A percentile compares a stretch with the other conserved stretches of the same genome.
Conservation (phyloP, 2,329 filamentous ascomycete species). For the Dryadomyces quercus-mongolicae region DNA sequence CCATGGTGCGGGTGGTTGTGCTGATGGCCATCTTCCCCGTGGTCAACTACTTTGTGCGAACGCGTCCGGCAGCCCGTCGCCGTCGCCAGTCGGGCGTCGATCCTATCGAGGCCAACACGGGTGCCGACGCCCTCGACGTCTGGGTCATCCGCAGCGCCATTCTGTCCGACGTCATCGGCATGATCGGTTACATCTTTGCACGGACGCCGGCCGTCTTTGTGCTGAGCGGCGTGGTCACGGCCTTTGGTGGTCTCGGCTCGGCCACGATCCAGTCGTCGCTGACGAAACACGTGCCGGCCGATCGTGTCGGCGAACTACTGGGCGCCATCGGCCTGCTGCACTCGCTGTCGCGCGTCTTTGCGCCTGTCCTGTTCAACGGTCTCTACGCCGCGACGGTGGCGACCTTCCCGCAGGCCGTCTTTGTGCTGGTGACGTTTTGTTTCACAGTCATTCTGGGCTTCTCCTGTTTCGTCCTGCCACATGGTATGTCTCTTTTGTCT, state of each 20-base stretch:
- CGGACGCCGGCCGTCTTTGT: constrained; percentile 54
- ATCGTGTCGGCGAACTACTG: constrained; percentile 74
- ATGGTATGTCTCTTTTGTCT: constrained; percentile 44
- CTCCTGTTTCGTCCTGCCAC: constrained; percentile 59
- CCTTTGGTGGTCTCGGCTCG: constrained; percentile 72
- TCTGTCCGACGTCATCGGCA: constrained; percentile 64
- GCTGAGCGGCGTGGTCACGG: constrained; percentile 57
- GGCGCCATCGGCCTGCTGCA: constrained; percentile 81
- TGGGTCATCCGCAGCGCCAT: constrained; percentile 64
- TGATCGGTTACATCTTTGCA: constrained; percentile 60
- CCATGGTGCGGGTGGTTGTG: constrained; percentile 60
- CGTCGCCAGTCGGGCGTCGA: constrained; percentile 24
- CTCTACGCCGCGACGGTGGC: constrained; percentile 75
- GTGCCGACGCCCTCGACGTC: constrained; percentile 69
- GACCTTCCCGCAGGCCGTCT: constrained; percentile 69
- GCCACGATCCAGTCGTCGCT: constrained; percentile 75
- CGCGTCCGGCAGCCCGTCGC: constrained; percentile 32
- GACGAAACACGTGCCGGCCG: constrained; percentile 81
- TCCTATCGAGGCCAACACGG: constrained; percentile 41
- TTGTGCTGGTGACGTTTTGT: constrained; percentile 56
- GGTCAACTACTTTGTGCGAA: constrained; percentile 63
- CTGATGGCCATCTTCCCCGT: constrained; percentile 66
- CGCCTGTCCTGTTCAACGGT: constrained; percentile 73
- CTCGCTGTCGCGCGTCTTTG: constrained; percentile 64
- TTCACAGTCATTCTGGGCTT: constrained; percentile 56